These are phyloP conservation scores for Dictyostelium purpureum DNA, from an alignment of 78 protist genomes.

Conservation along the genomic window DNA sequence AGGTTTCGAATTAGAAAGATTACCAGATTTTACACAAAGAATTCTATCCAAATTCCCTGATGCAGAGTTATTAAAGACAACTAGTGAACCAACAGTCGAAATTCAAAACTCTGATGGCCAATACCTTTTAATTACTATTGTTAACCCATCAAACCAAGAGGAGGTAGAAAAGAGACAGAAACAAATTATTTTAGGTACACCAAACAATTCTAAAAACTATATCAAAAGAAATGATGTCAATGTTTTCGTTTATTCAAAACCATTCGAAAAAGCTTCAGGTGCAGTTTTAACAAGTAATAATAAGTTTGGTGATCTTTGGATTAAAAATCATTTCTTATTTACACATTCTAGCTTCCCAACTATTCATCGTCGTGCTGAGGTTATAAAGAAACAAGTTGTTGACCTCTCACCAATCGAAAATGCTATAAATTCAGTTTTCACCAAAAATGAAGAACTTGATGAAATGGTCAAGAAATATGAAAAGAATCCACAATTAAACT, in stretches of 20 bases:
- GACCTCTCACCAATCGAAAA: conserved; percentile 76
- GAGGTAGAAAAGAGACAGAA: conserved; percentile 50
- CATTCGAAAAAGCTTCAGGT: conserved; percentile 53
- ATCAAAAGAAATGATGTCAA: conserved; percentile 65
- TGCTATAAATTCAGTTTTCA: conserved; percentile 67
- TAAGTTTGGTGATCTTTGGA: conserved; percentile 87
- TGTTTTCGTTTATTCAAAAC: conserved; percentile 60
- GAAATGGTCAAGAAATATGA: conserved; percentile 68
- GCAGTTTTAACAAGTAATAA: conserved; percentile 17
- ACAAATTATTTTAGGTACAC: conserved; percentile 40
- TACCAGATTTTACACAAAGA: conserved; percentile 73
- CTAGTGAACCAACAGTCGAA: conserved; percentile 52
- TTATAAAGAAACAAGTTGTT: conserved; percentile 25
- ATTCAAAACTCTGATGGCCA: conserved; percentile 60
- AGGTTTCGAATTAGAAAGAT: conserved; percentile 79
- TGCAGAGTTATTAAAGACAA: conserved; percentile 76
- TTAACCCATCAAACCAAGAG: conserved; percentile 38
- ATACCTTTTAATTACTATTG: conserved; percentile 58
- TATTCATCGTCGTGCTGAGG: conserved; percentile 81
- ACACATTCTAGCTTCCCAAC: conserved; percentile 75
- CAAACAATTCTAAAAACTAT: conserved; percentile 47
- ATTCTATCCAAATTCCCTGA: conserved; percentile 80
- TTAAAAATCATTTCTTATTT: conserved; percentile 59
- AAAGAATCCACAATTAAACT: conserved; percentile 23
- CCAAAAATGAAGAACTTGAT: conserved; percentile 79